Percentiles rank a stretch among this genome's conserved stretches.
Conservation (phyloP, 1,284 basidiomycete species). For the Papiliotrema terrestris region DNA sequence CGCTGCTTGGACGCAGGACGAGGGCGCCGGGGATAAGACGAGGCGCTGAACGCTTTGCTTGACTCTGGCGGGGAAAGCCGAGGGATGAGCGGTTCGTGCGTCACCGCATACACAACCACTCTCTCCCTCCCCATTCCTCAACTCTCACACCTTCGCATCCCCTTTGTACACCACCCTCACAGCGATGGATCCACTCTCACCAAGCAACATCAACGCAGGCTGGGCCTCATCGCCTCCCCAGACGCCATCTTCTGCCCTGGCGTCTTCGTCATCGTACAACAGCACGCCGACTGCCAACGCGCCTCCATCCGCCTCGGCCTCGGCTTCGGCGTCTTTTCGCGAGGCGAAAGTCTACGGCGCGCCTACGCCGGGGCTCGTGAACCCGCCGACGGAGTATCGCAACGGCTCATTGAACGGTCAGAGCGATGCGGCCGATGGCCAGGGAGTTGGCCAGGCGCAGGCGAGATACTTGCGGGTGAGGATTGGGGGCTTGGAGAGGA, state of each 20-base stretch:
- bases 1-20: too few species aligned
- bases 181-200: slow-evolving; percentile 10
- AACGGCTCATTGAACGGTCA: background rate
- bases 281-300: slow-evolving; percentile 10
- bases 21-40: too few species aligned
- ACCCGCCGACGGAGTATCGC: slow-evolving; percentile 9
- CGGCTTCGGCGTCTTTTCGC: slow-evolving; percentile 12
- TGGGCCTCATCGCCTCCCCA: background rate
- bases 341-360: slow-evolving; percentile 44
- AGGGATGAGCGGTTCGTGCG: background rate
- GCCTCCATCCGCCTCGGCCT: background rate
- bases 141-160: background rate
- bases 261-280: slow-evolving; percentile 7
- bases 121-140: background rate
- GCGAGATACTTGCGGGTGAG: slow-evolving; percentile 73
- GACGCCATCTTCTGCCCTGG: background rate
- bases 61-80: background rate
- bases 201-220: slow-evolving; percentile 2
- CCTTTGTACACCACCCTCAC: background rate
- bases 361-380: slow-evolving; percentile 30
- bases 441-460: background rate
- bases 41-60: too few species aligned
- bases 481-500: slow-evolving; percentile 84
- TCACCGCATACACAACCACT: background rate
- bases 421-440: background rate